A percentile compares a stretch with the other conserved stretches of the same genome.
phyloP scores from a whole-genome alignment of 75 land plant genomes.

The Larix kaempferi region DNA sequence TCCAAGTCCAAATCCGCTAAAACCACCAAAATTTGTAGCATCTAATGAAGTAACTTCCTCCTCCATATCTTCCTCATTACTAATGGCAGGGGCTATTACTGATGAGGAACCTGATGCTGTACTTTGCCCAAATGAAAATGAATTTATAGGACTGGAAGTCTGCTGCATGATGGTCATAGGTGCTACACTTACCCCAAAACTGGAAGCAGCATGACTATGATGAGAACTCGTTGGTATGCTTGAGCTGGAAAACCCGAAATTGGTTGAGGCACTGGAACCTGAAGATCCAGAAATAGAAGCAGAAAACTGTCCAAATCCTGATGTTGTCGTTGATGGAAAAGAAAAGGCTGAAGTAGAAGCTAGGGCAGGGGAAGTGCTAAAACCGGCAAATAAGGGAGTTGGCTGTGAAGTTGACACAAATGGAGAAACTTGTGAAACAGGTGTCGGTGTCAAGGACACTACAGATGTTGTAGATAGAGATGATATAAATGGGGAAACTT shows the following conservation, averaged over 20 bases:
- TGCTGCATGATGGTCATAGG: background rate
- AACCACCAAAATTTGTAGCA: constrained; percentile 40
- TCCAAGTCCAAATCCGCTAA: constrained; percentile 76
- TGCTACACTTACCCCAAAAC: constrained; percentile 12
- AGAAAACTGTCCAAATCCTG: constrained; percentile 12
- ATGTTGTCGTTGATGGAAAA: constrained; percentile 8
- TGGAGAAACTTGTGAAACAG: constrained; percentile 8
- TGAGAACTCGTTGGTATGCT: background rate
- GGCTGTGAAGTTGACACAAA: constrained; percentile 4
- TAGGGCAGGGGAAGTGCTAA: constrained; percentile 2
- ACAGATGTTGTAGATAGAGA: background rate
- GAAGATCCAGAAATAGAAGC: constrained; percentile 1
- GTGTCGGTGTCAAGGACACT: background rate
- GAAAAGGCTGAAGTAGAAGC: background rate
- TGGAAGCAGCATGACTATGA: background rate
- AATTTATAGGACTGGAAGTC: constrained; percentile 12
- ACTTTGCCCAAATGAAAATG: background rate
- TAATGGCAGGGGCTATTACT: constrained; percentile 14
- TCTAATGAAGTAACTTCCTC: constrained; percentile 66
- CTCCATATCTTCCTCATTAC: constrained; percentile 96
- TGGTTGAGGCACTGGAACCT: background rate
- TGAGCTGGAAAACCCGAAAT: background rate
- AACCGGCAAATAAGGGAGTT: background rate
- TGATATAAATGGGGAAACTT: constrained; percentile 2
- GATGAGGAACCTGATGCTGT: constrained; percentile 12